Base-by-base conservation (phyloP, 495 filamentous ascomycete species). In the Lasiosphaeria hispida region DNA sequence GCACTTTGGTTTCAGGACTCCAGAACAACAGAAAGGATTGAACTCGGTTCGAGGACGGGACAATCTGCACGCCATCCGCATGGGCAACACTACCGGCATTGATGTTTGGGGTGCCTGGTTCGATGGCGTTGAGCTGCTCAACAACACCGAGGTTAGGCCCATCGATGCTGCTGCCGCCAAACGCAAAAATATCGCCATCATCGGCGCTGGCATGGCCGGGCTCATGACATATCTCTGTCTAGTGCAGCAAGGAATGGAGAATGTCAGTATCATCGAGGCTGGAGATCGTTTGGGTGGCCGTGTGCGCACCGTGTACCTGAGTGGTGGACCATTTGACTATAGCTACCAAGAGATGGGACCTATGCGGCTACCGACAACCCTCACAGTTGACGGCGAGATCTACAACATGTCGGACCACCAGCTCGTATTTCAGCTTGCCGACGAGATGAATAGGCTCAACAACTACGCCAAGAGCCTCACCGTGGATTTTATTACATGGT, bases 321-420 rank as follows among this genome's bases (percentile, higher is more conserved):
- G 75, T 15, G 75, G 80, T 11, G 76, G 77, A 1, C 84, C 84
- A 0, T 79, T 82, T 19, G 74, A 88, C 11, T 88, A 88, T 54
- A 84, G 87, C 48, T 88, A 88, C 48, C 84, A 87, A 61, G 85
- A 88, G 63, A 88, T 88, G 85, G 85, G 85, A 0, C 84, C 85
- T 0, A 87, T 87, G 86, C 75, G 85, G 5, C 87, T 72, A 43
- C 72, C 84, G 38, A 80, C 81, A 5, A 81, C 72, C 0, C 75
- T 81, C 58, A 56, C 48, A 2, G 74, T 77, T 36, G 77, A 66
- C 2, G 83, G 82, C 47, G 76, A 84, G 66, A 80, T 77, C 0
- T 70, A 83, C 34, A 69, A 77, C 48, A 78, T 82, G 40, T 72
- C 71, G 36, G 82, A 84, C 58, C 82, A 85, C 58, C 77, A 77